Evolutionary conservation across 2,329 filamentous ascomycete species (phyloP).

Genomic region (Nothomitra cinnamomea): DNA sequence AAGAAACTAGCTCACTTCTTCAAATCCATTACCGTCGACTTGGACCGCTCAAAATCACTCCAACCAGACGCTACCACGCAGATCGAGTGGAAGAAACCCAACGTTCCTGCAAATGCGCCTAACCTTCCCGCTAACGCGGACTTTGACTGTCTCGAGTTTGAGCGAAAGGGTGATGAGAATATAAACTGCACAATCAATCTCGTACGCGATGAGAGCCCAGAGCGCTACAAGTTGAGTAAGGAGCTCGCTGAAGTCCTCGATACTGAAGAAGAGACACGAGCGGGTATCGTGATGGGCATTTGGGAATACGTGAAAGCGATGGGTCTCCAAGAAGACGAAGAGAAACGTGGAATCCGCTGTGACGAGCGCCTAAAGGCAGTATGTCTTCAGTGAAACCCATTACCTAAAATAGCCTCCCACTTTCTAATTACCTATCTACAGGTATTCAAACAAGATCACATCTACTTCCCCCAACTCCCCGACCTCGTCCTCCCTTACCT

Average conservation of each 20-base stretch:
- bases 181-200: constrained; percentile 82
- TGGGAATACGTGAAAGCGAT: constrained; percentile 89
- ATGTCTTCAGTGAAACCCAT: constrained; percentile 18
- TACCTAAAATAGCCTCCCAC: background rate
- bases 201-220: constrained; percentile 65
- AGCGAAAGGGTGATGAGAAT: constrained; percentile 83
- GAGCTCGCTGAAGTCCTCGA: constrained; percentile 73
- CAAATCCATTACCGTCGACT: constrained; percentile 54
- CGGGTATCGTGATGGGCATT: constrained; percentile 75
- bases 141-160: constrained; percentile 84
- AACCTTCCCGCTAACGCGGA: constrained; percentile 50
- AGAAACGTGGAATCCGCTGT: constrained; percentile 82
- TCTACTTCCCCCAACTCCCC: constrained; percentile 73
- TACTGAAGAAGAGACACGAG: constrained; percentile 69
- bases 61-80: constrained; percentile 43
- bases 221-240: constrained; percentile 65
- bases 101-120: constrained; percentile 26
- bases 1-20: constrained; percentile 62
- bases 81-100: constrained; percentile 78
- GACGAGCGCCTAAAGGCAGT: constrained; percentile 69
- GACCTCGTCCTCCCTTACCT: constrained; percentile 69
- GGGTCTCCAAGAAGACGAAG: constrained; percentile 82
- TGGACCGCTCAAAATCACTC: constrained; percentile 40
- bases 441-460: constrained; percentile 58
- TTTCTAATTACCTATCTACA: constrained; percentile 20